Evolutionary conservation across 805 yeast genomes (phyloP), one percentile per base, ranked within the genome.

Genomic region (Alloascoidea africana): DNA sequence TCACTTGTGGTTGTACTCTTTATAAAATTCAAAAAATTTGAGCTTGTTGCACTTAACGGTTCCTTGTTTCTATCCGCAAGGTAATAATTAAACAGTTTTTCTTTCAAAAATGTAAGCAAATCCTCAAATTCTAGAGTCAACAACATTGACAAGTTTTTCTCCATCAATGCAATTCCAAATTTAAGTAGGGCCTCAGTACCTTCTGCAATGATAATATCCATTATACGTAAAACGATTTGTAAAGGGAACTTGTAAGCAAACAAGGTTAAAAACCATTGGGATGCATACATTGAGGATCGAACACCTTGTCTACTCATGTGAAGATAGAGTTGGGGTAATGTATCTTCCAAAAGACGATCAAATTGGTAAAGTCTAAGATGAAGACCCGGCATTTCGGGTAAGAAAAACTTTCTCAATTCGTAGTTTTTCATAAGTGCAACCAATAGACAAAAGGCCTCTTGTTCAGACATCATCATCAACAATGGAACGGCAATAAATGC

Each of bases 181-280:
- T 85, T 77, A 46, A 91, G 62, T 35, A 89, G 63, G 2, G 94
- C 75, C 58, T 87, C 97, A 34, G 79, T 62, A 32, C 98, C 98
- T 60, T 91, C 96, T 4, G 93, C 79, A 38, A 91, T 74, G 4
- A 91, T 75, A 42, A 84, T 70, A 59, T 91, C 98, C 55, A 72
- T 84, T 32, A 91, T 83, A 42, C 96, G 66, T 44, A 85, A 60
- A 16, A 91, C 96, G 52, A 89, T 78, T 40, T 76, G 82, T 37
- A 87, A 62, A 11, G 98, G 97, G 55, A 91, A 89, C 53, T 85
- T 85, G 63, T 91, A 91, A 4, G 95, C 94, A 59, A 91, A 91
- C 45, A 91, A 69, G 0, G 98, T 91, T 48, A 91, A 66, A 51
- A 91, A 89, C 98, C 98, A 91, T 57, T 91, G 98, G 1, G 94